A percentile compares a stretch with the other conserved stretches of the same genome.
These are phyloP conservation scores for Yarrowia sp. DNA, from an alignment of 805 yeast genomes.

Conservation along the genomic window DNA sequence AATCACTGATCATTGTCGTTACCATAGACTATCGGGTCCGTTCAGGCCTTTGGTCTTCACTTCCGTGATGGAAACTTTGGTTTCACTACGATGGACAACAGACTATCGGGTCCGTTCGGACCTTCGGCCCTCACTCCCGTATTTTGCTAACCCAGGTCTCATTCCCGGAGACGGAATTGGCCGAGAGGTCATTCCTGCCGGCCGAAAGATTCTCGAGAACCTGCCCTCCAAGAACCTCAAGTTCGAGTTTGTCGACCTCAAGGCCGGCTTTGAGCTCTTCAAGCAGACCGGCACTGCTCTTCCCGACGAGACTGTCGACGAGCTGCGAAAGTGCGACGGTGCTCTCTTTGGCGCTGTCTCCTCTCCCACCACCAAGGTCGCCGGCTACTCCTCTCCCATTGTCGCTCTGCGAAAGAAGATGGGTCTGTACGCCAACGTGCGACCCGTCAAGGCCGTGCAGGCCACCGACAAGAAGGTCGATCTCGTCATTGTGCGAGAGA, in stretches of 20 bases:
- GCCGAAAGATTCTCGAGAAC: slow-evolving; percentile 79
- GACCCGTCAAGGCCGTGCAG: slow-evolving; percentile 93
- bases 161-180: slow-evolving; percentile 99
- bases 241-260: slow-evolving; percentile 82
- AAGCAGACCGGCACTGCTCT: slow-evolving; percentile 92
- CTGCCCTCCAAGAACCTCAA: slow-evolving; percentile 65
- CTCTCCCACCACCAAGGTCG: slow-evolving; percentile 90
- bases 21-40: too few species aligned
- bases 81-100: too few species aligned
- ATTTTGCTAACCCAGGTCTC: slow-evolving; percentile 46
- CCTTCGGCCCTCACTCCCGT: not conserved
- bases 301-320: slow-evolving; percentile 85
- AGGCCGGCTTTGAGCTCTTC: slow-evolving; percentile 94
- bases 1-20: too few species aligned
- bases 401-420: slow-evolving; percentile 96
- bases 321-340: slow-evolving; percentile 84
- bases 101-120: not conserved
- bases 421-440: slow-evolving; percentile 93
- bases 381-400: slow-evolving; percentile 96
- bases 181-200: slow-evolving; percentile 94
- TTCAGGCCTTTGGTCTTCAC: not conserved
- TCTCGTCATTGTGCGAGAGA: slow-evolving; percentile 97
- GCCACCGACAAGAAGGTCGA: slow-evolving; percentile 88
- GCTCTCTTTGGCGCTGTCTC: slow-evolving; percentile 96
- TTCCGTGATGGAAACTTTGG: too few species aligned